A percentile compares a stretch with the other conserved stretches of the same genome.
Conservation (phyloP, 129 eudicot species). For the Pseudognaphalium luteoalbum region DNA sequence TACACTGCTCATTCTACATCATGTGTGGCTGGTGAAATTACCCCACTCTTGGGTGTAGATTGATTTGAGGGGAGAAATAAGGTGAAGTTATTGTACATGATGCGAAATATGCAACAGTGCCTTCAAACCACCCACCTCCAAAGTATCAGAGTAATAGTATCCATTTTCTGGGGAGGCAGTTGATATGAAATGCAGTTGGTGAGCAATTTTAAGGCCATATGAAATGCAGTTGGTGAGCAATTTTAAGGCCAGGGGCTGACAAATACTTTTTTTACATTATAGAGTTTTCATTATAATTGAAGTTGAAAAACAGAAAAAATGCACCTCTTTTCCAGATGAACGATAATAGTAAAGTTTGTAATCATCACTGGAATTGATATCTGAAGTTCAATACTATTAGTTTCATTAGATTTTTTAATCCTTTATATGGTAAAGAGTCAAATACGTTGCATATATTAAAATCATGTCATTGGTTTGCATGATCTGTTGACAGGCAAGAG, state of each 20-base stretch:
- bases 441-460: conserved; percentile 15
- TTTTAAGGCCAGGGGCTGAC: neutral
- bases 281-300: neutral
- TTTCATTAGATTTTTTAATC: conserved; percentile 7
- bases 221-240: neutral
- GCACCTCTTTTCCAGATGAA: neutral
- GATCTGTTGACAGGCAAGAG: conserved; percentile 53
- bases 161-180: neutral
- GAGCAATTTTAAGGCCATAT: neutral
- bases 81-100: neutral
- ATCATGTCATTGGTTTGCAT: conserved; percentile 18
- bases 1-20: neutral
- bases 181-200: neutral
- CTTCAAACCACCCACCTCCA: neutral
- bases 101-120: neutral
- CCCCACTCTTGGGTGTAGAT: conserved; percentile 17
- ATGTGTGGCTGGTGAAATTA: neutral
- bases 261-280: neutral
- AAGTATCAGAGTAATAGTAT: neutral
- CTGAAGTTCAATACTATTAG: neutral
- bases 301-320: neutral
- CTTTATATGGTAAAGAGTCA: conserved; percentile 11
- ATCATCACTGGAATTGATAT: neutral
- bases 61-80: conserved; percentile 2
- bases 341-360: neutral